phyloP scores from a whole-genome alignment of 371 early-diverging fungal genomes.

The Syncephalastrum racemosum region DNA sequence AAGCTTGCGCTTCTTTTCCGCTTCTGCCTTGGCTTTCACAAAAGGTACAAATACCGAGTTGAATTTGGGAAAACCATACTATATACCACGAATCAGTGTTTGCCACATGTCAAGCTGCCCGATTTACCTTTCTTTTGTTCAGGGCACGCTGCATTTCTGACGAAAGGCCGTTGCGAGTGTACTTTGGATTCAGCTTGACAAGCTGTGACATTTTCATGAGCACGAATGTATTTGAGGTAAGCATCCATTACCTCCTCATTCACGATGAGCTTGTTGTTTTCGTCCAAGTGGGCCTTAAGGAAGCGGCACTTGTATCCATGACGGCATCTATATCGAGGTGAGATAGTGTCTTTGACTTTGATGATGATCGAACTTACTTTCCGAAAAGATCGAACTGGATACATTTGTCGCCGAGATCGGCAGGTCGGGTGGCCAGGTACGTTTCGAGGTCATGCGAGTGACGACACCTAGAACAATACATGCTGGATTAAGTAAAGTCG shows the following conservation, averaged over 20 bases:
- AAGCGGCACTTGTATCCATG: slow-evolving; percentile 82
- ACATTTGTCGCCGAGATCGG: slow-evolving; percentile 80
- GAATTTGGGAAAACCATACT: not conserved
- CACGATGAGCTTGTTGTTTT: slow-evolving; percentile 46
- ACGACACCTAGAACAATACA: slow-evolving; percentile 48
- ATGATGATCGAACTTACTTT: slow-evolving; percentile 44
- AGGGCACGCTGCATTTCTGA: slow-evolving; percentile 51
- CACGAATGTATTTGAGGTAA: not conserved
- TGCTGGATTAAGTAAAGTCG: not conserved
- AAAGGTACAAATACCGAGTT: not conserved
- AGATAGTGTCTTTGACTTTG: too few species aligned
- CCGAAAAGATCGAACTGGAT: slow-evolving; percentile 72
- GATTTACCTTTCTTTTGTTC: slow-evolving; percentile 33
- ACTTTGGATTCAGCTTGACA: slow-evolving; percentile 28
- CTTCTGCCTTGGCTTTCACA: not conserved
- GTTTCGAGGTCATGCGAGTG: slow-evolving; percentile 66
- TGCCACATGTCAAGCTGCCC: not conserved
- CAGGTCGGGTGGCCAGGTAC: slow-evolving; percentile 61
- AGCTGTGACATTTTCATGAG: slow-evolving; percentile 10
- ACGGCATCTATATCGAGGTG: slow-evolving; percentile 37
- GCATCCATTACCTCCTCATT: slow-evolving; percentile 46
- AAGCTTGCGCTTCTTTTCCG: not conserved
- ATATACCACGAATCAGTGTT: not conserved
- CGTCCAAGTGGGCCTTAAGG: slow-evolving; percentile 66
- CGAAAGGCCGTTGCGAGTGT: slow-evolving; percentile 41